Base-by-base conservation (phyloP, 2,329 filamentous ascomycete species). In the Trichoderma atrobrunneum region DNA sequence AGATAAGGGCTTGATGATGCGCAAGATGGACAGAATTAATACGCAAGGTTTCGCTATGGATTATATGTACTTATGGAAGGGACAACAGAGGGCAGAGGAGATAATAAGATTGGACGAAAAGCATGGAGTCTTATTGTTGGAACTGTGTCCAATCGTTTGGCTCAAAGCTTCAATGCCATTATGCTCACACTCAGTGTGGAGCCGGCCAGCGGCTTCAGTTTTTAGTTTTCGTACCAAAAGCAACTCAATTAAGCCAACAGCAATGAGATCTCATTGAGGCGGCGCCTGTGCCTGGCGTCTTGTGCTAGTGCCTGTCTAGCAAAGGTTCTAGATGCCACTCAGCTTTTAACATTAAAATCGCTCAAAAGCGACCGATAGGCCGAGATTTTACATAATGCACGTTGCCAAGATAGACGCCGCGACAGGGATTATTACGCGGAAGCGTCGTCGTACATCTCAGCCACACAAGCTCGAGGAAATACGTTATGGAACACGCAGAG, bases 401-500 rank as follows among this genome's bases (percentile, higher is more conserved):
- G 64, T 3, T 14, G 51, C 64, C 21, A 39, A 36, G 16, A 36
- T 28, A 57, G 12, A 28, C 64, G 51, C 21, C 32, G 30, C 14
- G 64, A 21, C 51, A 43, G 43, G 64, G 64, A 21, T 57, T 21
- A 21, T n/a, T 67, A 39, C 16, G 43, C 21, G 18, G 54, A 67
- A 32, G 64, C 64, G 64, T 67, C 64, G 51, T 67, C 64, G 51
- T 67, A 43, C 54, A 16, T 59, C 64, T 67, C 64, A 67, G 64
- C 64, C 64, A 67, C 64, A 21, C 24, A 36, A 21, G 24, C 18
- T 24, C 11, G n/a, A 32, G 18, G 1, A 6, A 30, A 10, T 21
- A 3, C 24, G 14, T 28, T 39, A 28, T 39, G n/a, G 7, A 26
- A 43, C 24, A 26, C 28, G 60, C 24, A 21, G 24, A 36, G 5